phyloP scores from a whole-genome alignment of 177 flowering plant species.

The Tripterygium wilfordii region DNA sequence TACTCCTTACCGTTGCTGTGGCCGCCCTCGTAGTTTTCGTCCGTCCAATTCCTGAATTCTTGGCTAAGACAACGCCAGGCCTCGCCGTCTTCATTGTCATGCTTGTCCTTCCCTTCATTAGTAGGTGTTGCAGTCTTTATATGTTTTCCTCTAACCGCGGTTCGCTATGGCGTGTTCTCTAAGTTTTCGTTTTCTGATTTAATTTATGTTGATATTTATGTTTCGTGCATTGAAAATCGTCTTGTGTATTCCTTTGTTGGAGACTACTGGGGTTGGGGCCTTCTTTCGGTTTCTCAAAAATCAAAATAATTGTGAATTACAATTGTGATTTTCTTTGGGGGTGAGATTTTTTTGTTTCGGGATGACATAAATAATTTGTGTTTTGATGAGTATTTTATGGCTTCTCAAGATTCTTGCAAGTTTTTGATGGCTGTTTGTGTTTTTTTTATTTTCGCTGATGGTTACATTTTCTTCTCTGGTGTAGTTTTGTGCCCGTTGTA shows the following conservation, averaged over 20 bases:
- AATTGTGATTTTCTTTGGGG: too few species aligned
- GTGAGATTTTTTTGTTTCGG: too few species aligned
- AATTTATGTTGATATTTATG: background rate
- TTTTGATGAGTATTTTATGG: too few species aligned
- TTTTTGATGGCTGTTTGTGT: background rate
- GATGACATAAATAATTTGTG: too few species aligned
- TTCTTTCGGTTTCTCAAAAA: too few species aligned
- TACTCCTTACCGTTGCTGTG: conserved; percentile 54
- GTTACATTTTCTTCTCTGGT: conserved; percentile 1
- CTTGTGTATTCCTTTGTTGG: too few species aligned
- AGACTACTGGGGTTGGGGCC: too few species aligned
- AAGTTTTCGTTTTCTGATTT: background rate
- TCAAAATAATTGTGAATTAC: too few species aligned
- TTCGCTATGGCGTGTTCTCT: too few species aligned
- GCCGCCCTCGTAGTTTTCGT: conserved; percentile 37
- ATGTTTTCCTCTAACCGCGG: background rate
- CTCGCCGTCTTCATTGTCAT: conserved; percentile 27
- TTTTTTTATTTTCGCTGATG: background rate
- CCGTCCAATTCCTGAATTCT: conserved; percentile 26
- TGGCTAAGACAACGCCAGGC: conserved; percentile 26
- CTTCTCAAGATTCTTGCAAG: too few species aligned
- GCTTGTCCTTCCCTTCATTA: conserved; percentile 34
- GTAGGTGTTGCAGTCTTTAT: conserved; percentile 17
- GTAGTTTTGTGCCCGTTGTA: conserved; percentile 43
- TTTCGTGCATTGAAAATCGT: too few species aligned